Evolutionary conservation across 345 rosid species (phyloP).

Genomic region (Boechera retrofracta): DNA sequence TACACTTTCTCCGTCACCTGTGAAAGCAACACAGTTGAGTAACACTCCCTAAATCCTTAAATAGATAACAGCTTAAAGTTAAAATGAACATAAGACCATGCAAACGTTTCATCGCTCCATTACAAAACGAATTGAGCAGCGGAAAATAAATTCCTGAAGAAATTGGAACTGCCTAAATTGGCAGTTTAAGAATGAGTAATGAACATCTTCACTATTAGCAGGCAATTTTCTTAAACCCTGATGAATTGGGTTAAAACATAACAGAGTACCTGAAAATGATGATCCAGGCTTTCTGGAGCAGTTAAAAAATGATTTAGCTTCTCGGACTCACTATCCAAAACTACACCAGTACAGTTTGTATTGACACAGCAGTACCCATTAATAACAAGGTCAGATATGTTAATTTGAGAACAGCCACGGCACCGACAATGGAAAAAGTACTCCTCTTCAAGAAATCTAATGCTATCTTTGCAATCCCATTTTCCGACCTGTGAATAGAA

Average conservation of each 20-base stretch:
- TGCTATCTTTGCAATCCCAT: constrained; percentile 71
- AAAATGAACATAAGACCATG: constrained; percentile 3
- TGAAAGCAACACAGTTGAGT: constrained; percentile 26
- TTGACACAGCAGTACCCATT: constrained; percentile 67
- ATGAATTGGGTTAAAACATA: constrained; percentile 16
- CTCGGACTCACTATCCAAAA: constrained; percentile 58
- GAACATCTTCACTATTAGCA: constrained; percentile 3
- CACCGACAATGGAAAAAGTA: constrained; percentile 78
- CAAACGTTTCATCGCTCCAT: not conserved
- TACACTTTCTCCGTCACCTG: constrained; percentile 46
- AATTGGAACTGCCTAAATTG: not conserved
- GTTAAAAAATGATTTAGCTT: constrained; percentile 46
- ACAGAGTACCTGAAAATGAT: constrained; percentile 52
- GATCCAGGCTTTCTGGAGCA: constrained; percentile 42
- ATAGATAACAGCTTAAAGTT: constrained; percentile 2
- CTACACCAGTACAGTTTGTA: constrained; percentile 65
- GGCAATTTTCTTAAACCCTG: not conserved
- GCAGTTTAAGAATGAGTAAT: not conserved
- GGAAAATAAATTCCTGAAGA: not conserved
- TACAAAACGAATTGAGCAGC: not conserved
- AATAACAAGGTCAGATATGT: constrained; percentile 69
- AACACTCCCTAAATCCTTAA: not conserved
- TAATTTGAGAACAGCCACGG: constrained; percentile 66
- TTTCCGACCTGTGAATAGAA: constrained; percentile 69
- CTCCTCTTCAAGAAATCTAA: constrained; percentile 68